Percentiles rank a stretch among this genome's conserved stretches.
phyloP scores from a whole-genome alignment of 208 protist species.

The Tritrichomonas foetus region DNA sequence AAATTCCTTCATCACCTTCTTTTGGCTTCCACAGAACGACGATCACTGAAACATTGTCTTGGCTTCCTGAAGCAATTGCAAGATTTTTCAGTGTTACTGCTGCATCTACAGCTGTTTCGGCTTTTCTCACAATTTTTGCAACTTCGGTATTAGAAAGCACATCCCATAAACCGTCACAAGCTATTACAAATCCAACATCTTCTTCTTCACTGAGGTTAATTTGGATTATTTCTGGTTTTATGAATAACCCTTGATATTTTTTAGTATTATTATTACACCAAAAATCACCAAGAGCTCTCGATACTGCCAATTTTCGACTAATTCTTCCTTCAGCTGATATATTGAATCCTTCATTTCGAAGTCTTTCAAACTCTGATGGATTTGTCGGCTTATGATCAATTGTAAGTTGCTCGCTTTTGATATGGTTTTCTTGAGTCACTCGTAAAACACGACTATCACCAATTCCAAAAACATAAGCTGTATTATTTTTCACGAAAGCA shows the following conservation, averaged over 20 bases:
- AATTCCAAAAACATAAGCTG: neutral
- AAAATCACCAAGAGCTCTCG: neutral
- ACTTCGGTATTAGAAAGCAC: neutral
- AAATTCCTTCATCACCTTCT: neutral
- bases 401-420: neutral
- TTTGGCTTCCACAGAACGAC: neutral
- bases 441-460: neutral
- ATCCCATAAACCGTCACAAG: slow-evolving; percentile 19
- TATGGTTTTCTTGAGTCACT: neutral
- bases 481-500: neutral
- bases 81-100: neutral
- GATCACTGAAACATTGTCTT: neutral
- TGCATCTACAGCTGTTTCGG: neutral
- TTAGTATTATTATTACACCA: neutral
- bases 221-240: neutral
- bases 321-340: neutral
- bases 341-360: neutral
- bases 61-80: neutral
- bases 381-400: neutral
- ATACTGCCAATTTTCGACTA: neutral
- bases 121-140: neutral
- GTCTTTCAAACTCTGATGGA: neutral
- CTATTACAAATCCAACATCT: neutral
- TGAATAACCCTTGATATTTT: neutral
- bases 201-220: neutral